phyloP scores from a whole-genome alignment of 2,329 filamentous ascomycete species.

The Intubia oerlemansii region DNA sequence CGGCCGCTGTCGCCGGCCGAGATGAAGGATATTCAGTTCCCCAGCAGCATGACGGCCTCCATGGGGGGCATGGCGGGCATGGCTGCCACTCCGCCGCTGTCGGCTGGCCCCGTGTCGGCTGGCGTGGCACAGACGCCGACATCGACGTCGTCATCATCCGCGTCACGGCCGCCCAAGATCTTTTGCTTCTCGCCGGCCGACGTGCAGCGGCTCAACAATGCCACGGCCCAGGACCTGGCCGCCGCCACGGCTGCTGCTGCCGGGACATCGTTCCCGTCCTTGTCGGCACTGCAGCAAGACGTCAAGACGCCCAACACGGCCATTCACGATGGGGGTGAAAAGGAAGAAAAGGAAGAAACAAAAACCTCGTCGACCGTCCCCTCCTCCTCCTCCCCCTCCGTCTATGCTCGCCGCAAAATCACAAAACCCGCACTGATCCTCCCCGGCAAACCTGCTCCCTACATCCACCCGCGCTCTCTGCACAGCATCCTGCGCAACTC shows the following conservation, averaged over 20 bases:
- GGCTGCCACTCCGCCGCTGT: constrained; percentile 37
- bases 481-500: constrained; percentile 48
- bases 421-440: constrained; percentile 12
- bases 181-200: constrained; percentile 21
- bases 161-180: too few relatives aligned
- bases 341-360: too few relatives aligned
- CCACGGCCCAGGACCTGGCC: neutral
- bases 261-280: too few relatives aligned
- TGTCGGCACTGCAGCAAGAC: too few relatives aligned
- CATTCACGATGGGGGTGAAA: too few relatives aligned
- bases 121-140: constrained; percentile 11
- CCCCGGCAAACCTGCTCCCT: constrained; percentile 20
- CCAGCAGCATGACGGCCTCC: constrained; percentile 36
- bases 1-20: constrained; percentile 25
- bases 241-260: neutral
- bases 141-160: too few relatives aligned
- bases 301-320: too few relatives aligned
- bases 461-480: constrained; percentile 34
- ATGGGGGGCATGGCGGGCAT: too few relatives aligned
- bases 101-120: constrained; percentile 28
- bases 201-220: constrained; percentile 1
- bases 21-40: constrained; percentile 23
- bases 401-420: constrained; percentile 18
- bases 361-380: too few relatives aligned
- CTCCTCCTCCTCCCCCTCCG: too few relatives aligned